Evolutionary conservation across 495 filamentous ascomycete genomes (phyloP).

Genomic region (Podospora fimiseda): DNA sequence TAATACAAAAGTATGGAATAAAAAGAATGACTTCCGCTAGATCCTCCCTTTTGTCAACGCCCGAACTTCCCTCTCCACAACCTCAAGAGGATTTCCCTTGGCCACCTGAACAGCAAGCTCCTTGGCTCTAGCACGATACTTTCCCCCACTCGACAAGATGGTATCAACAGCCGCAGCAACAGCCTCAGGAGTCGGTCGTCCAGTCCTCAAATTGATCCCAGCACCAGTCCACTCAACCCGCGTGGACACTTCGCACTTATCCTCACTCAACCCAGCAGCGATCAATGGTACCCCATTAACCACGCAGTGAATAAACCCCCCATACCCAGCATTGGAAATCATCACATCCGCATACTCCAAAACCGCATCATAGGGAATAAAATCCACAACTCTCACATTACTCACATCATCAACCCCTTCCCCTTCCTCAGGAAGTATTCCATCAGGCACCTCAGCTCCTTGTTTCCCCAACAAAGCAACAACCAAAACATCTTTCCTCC

Average conservation of each 20-base stretch:
- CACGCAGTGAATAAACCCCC: slow-evolving; percentile 27
- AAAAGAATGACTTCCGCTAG: not conserved
- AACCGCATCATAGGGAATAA: slow-evolving; percentile 33
- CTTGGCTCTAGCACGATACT: slow-evolving; percentile 20
- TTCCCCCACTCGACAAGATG: slow-evolving; percentile 17
- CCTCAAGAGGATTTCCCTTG: slow-evolving; percentile 19
- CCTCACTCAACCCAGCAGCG: slow-evolving; percentile 26
- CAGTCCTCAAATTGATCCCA: slow-evolving; percentile 27
- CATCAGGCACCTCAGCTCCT: slow-evolving; percentile 17
- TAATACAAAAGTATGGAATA: no score
- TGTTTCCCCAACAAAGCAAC: slow-evolving; percentile 27
- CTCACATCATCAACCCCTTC: not conserved
- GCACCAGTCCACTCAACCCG: slow-evolving; percentile 31
- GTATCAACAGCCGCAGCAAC: slow-evolving; percentile 25
- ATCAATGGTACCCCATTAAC: slow-evolving; percentile 29
- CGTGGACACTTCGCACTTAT: slow-evolving; percentile 27
- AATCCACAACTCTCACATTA: slow-evolving; percentile 28
- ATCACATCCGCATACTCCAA: slow-evolving; percentile 27
- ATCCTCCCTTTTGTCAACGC: slow-evolving; percentile 7
- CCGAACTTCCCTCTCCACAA: slow-evolving; percentile 19
- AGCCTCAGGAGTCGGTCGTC: slow-evolving; percentile 18
- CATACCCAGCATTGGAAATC: slow-evolving; percentile 32
- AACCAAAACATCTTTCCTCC: slow-evolving; percentile 24
- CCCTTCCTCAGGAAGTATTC: slow-evolving; percentile 2
- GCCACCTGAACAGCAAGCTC: slow-evolving; percentile 22